Evolutionary conservation across 1,284 basidiomycete species (phyloP).

Genomic region (Erythrobasidium hasegawianum): DNA sequence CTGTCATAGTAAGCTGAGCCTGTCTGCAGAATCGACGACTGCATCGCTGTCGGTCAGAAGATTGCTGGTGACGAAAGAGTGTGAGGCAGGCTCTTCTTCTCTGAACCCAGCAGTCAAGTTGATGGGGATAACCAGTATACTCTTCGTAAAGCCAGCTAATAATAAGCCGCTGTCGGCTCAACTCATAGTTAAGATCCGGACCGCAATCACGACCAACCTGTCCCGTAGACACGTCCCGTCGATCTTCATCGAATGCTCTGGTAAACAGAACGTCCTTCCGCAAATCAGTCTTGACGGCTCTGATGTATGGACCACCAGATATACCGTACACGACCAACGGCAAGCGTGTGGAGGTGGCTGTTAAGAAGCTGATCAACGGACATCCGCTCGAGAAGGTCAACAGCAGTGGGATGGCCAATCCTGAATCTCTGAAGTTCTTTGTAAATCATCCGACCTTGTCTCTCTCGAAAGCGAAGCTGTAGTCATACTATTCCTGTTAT

Average conservation of each 20-base stretch:
- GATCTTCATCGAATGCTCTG: slow-evolving; percentile 21
- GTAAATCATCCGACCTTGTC: slow-evolving; percentile 21
- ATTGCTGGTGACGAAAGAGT: slow-evolving; percentile 77
- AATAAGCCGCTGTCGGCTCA: slow-evolving; percentile 56
- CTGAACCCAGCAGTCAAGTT: too few relatives aligned
- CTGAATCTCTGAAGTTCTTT: slow-evolving; percentile 30
- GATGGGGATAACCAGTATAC: slow-evolving; percentile 53
- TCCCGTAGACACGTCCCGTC: slow-evolving; percentile 38
- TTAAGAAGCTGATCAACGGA: slow-evolving; percentile 62
- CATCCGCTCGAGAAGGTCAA: slow-evolving; percentile 36
- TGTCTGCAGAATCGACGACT: slow-evolving; percentile 61
- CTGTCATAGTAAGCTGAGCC: slow-evolving; percentile 37
- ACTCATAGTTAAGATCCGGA: slow-evolving; percentile 54
- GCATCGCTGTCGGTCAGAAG: slow-evolving; percentile 70
- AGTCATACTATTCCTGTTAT: too few relatives aligned
- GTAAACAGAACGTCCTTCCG: too few relatives aligned
- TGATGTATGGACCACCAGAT: too few relatives aligned
- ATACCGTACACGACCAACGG: slow-evolving; percentile 69
- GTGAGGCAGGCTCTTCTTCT: too few relatives aligned
- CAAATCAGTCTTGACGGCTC: too few relatives aligned
- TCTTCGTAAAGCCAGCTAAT: slow-evolving; percentile 71
- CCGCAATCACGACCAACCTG: slow-evolving; percentile 35
- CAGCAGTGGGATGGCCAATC: slow-evolving; percentile 30
- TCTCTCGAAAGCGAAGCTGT: not conserved
- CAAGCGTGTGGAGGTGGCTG: slow-evolving; percentile 77